Evolutionary conservation across 2,329 filamentous ascomycete genomes (phyloP).

Genomic region (Aspergillus felis): DNA sequence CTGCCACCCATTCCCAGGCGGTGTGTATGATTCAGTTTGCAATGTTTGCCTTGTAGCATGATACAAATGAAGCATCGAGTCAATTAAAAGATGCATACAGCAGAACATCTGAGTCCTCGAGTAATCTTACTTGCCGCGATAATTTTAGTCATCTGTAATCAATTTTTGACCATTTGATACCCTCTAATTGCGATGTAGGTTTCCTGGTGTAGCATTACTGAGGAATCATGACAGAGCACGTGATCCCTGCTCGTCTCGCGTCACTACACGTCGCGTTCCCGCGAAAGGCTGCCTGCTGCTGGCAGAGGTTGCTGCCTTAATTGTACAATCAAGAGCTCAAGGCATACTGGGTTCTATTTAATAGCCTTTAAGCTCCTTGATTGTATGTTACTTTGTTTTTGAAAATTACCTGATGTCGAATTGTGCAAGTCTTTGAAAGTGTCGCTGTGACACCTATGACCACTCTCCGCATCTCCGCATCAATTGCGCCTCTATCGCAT

Average conservation of each 20-base stretch:
- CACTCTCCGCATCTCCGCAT: conserved; percentile 5
- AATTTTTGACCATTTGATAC: neutral
- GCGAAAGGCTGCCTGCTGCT: conserved; percentile 6
- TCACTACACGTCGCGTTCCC: conserved; percentile 19
- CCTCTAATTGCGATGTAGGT: neutral
- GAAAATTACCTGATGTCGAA: neutral
- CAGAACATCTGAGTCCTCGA: too few species aligned
- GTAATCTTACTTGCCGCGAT: too few species aligned
- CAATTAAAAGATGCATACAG: neutral
- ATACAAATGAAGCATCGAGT: neutral
- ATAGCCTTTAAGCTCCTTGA: neutral
- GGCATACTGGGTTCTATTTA: neutral
- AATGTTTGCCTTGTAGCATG: neutral
- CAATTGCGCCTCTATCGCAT: conserved; percentile 7
- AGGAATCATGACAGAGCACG: conserved; percentile 5
- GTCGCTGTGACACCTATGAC: conserved; percentile 14
- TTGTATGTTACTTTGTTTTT: neutral
- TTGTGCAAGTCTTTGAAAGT: neutral
- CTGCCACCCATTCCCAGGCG: conserved; percentile 22
- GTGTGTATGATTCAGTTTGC: conserved; percentile 6
- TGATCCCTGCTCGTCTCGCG: conserved; percentile 16
- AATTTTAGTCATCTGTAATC: too few species aligned
- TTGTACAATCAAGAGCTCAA: neutral
- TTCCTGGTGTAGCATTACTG: neutral
- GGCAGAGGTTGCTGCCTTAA: conserved; percentile 5